phyloP scores from a whole-genome alignment of 2,329 filamentous ascomycete species.

The Raffaelea albimanens region DNA sequence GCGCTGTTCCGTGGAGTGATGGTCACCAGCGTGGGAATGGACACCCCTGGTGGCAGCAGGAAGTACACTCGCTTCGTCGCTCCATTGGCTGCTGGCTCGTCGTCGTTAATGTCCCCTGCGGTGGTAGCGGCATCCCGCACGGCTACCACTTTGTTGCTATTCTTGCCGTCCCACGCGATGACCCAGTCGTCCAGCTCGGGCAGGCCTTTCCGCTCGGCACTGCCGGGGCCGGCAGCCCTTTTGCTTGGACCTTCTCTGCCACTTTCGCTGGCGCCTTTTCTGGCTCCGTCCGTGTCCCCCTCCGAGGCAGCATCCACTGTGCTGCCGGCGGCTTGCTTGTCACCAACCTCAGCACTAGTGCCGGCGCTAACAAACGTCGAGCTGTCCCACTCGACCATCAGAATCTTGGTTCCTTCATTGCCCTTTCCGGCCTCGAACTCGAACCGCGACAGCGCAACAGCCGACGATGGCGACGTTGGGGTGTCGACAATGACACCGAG shows the following conservation, averaged over 20 bases:
- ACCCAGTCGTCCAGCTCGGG: constrained; percentile 49
- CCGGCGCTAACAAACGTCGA: constrained; percentile 4
- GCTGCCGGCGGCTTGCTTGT: too few species aligned
- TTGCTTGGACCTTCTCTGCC: too few species aligned
- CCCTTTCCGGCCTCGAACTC: constrained; percentile 72
- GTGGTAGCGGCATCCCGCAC: constrained; percentile 43
- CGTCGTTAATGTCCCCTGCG: too few species aligned
- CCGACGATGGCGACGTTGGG: constrained; percentile 34
- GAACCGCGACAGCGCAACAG: constrained; percentile 64
- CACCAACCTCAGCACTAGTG: not conserved
- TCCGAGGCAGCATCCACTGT: too few species aligned
- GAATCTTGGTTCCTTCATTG: constrained; percentile 78
- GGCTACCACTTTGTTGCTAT: constrained; percentile 61
- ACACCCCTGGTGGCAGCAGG: constrained; percentile 61
- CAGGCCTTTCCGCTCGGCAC: constrained; percentile 28
- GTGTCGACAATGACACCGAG: constrained; percentile 24
- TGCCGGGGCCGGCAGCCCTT: too few species aligned
- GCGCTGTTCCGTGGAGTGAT: constrained; percentile 30
- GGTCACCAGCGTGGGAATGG: constrained; percentile 63
- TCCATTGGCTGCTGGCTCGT: constrained; percentile 28
- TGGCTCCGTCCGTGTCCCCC: too few species aligned
- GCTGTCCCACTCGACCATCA: constrained; percentile 87
- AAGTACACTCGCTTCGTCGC: constrained; percentile 63
- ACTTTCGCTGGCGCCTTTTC: too few species aligned
- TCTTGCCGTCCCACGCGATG: constrained; percentile 77